These are phyloP conservation scores for Piedraia hortae DNA, from an alignment of 2,329 filamentous ascomycete genomes.

Conservation along the genomic window DNA sequence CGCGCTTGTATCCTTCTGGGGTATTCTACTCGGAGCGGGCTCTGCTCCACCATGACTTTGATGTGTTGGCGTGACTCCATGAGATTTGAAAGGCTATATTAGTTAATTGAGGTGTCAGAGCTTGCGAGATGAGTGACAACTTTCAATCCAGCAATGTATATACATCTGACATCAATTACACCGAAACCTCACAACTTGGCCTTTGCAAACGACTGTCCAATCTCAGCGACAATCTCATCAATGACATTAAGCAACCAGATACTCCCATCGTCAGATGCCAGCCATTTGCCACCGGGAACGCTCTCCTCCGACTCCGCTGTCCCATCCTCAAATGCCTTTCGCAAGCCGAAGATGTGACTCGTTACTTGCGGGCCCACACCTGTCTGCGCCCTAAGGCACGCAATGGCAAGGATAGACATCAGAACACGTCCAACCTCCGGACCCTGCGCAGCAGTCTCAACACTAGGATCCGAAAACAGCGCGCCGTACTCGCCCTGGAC, in stretches of 20 bases:
- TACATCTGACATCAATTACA: conserved; percentile 1
- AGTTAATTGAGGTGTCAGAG: too few species aligned
- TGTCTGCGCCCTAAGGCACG: conserved; percentile 50
- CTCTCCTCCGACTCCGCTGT: conserved; percentile 25
- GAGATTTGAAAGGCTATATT: too few species aligned
- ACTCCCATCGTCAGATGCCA: conserved; percentile 36
- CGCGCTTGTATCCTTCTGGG: too few species aligned
- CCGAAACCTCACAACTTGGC: conserved; percentile 12
- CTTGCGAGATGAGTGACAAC: too few species aligned
- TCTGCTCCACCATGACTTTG: too few species aligned
- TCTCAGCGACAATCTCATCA: conserved; percentile 28
- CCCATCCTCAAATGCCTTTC: conserved; percentile 48
- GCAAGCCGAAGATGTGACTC: conserved; percentile 53
- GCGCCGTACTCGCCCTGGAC: conserved; percentile 46
- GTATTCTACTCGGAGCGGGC: too few species aligned
- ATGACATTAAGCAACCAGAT: conserved; percentile 34
- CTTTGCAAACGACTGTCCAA: conserved; percentile 25
- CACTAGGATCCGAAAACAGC: conserved; percentile 39
- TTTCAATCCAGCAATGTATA: too few species aligned
- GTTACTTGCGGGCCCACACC: conserved; percentile 61
- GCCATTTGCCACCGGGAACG: conserved; percentile 30
- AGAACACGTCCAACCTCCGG: conserved; percentile 38
- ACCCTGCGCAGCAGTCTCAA: conserved; percentile 13
- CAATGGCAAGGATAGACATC: conserved; percentile 45
- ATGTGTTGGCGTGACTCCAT: too few species aligned